Evolutionary conservation across 2,329 filamentous ascomycete species (phyloP).

Genomic region (Drechslerella coelobrocha): DNA sequence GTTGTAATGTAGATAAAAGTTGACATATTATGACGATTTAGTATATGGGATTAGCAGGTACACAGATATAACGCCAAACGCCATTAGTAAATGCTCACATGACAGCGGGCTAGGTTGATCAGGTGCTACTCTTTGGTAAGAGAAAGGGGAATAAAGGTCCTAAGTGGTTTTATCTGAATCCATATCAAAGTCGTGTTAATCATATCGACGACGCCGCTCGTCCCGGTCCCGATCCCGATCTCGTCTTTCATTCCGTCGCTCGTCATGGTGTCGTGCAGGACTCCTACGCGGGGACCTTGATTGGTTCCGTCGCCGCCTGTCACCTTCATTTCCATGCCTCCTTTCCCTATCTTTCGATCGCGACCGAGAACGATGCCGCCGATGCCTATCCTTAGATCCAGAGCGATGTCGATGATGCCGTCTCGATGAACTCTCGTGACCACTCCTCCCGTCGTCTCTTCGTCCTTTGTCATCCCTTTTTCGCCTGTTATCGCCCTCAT

Average conservation of each 20-base stretch:
- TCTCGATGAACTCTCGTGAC: constrained; percentile 22
- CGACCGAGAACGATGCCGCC: constrained; percentile 51
- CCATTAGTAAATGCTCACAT: background rate
- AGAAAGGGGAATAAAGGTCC: no score
- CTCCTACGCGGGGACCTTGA: constrained; percentile 33
- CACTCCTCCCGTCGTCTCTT: constrained; percentile 48
- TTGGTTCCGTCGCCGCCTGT: constrained; percentile 22
- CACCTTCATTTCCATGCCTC: constrained; percentile 18
- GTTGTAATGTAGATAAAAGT: constrained; percentile 1
- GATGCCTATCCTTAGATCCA: constrained; percentile 55
- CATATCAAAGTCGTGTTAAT: constrained; percentile 10
- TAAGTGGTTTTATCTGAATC: no score
- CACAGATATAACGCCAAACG: constrained; percentile 16
- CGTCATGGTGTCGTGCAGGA: constrained; percentile 1
- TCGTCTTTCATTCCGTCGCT: constrained; percentile 29
- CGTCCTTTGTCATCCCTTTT: constrained; percentile 56
- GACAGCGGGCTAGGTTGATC: no score
- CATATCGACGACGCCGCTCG: constrained; percentile 29
- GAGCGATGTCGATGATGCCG: constrained; percentile 55
- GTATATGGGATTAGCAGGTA: no score
- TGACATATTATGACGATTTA: background rate
- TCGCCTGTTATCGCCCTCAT: constrained; percentile 57
- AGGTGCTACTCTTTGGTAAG: background rate
- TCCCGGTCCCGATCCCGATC: constrained; percentile 20
- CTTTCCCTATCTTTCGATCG: constrained; percentile 33